These are phyloP conservation scores for Lichtheimia hyalospora DNA, from an alignment of 371 early-diverging fungal genomes.

Conservation along the genomic window DNA sequence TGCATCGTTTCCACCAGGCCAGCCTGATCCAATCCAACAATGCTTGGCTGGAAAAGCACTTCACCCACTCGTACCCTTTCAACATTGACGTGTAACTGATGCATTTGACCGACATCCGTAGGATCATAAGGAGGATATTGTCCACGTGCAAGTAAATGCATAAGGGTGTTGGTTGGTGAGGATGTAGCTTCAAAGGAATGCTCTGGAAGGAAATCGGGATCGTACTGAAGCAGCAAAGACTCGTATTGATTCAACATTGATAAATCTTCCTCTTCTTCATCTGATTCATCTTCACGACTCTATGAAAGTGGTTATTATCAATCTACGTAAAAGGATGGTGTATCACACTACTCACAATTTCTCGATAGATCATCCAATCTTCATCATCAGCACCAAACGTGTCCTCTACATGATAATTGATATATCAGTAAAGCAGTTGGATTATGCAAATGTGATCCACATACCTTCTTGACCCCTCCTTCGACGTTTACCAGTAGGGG, in stretches of 20 bases:
- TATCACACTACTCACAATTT: constrained; percentile 63
- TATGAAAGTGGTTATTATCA: constrained; percentile 12
- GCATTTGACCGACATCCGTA: constrained; percentile 58
- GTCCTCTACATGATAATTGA: constrained; percentile 58
- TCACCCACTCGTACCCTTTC: constrained; percentile 89
- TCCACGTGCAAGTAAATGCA: constrained; percentile 57
- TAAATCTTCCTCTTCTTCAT: constrained; percentile 83
- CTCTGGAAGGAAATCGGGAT: constrained; percentile 69
- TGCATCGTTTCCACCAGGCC: constrained; percentile 78
- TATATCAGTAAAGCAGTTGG: background rate
- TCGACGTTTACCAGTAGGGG: constrained; percentile 50
- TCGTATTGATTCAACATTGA: constrained; percentile 67
- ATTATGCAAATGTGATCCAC: background rate
- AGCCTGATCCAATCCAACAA: constrained; percentile 87
- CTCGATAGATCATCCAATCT: constrained; percentile 90
- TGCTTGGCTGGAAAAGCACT: constrained; percentile 83
- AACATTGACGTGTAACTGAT: constrained; percentile 87
- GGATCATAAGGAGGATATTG: constrained; percentile 66
- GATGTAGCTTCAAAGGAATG: constrained; percentile 49
- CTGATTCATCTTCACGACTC: constrained; percentile 83
- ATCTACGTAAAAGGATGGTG: background rate
- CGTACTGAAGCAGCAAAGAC: constrained; percentile 66
- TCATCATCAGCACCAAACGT: constrained; percentile 92
- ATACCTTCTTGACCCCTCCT: constrained; percentile 61
- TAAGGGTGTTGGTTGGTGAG: constrained; percentile 47